Conservation (phyloP, 2,329 filamentous ascomycete genomes). For the Penicillium digitatum region DNA sequence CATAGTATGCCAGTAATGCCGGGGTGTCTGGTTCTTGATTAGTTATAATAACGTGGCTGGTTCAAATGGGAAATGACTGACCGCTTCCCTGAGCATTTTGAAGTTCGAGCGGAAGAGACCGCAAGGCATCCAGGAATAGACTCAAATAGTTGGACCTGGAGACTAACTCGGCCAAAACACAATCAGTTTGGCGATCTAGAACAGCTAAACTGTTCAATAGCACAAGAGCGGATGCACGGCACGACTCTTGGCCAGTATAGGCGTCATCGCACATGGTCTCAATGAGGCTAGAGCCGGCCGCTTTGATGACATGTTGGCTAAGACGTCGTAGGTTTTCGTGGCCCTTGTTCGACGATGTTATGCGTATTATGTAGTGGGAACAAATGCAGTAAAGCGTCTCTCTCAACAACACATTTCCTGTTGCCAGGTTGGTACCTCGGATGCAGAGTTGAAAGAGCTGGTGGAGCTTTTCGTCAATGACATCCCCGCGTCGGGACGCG, state of each 20-base stretch:
- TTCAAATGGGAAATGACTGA: slow-evolving; percentile 38
- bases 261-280: slow-evolving; percentile 91
- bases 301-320: slow-evolving; percentile 66
- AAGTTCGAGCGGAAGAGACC: slow-evolving; percentile 70
- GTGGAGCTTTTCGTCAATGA: slow-evolving; percentile 83
- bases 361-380: slow-evolving; percentile 75
- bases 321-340: slow-evolving; percentile 48
- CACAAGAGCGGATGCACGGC: slow-evolving; percentile 79
- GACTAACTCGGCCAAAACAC: slow-evolving; percentile 72
- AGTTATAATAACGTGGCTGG: background rate
- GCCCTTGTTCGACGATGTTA: slow-evolving; percentile 50
- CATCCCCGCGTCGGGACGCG: slow-evolving; percentile 55
- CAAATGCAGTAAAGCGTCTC: slow-evolving; percentile 88
- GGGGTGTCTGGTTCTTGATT: slow-evolving; percentile 47
- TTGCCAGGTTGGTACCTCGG: slow-evolving; percentile 70
- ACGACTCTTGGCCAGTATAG: slow-evolving; percentile 74
- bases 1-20: slow-evolving; percentile 57
- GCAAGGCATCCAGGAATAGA: slow-evolving; percentile 82
- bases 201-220: slow-evolving; percentile 75
- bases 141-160: slow-evolving; percentile 86
- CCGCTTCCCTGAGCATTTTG: slow-evolving; percentile 55
- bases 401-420: slow-evolving; percentile 67
- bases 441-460: slow-evolving; percentile 87
- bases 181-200: slow-evolving; percentile 67
- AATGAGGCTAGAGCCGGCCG: slow-evolving; percentile 75